Evolutionary conservation across 169 alveolate genomes (phyloP).

Genomic region (Eimeria acervulina): DNA sequence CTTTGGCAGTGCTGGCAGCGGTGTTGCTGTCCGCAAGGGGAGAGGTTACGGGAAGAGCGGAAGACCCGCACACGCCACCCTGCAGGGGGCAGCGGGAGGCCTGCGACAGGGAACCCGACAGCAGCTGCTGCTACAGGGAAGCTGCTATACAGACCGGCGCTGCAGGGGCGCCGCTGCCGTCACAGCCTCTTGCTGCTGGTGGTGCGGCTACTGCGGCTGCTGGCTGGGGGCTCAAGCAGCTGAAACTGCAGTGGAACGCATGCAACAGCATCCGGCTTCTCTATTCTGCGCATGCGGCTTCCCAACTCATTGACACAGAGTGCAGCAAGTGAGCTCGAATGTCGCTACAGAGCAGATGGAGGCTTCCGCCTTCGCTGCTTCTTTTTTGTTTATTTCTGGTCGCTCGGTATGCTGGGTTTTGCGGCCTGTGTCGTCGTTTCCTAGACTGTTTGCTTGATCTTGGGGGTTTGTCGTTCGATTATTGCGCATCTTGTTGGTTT

Average conservation of each 20-base stretch:
- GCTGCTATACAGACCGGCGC: neutral
- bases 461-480: neutral
- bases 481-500: neutral
- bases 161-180: neutral
- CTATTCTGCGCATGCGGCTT: conserved; percentile 40
- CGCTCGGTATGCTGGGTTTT: too few relatives aligned
- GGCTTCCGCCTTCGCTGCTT: neutral
- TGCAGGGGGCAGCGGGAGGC: neutral
- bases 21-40: conserved; percentile 16
- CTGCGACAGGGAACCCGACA: neutral
- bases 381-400: neutral
- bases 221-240: conserved; percentile 32
- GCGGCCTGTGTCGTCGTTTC: too few relatives aligned
- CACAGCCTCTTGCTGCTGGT: neutral
- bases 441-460: too few relatives aligned
- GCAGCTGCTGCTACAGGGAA: neutral
- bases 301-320: neutral
- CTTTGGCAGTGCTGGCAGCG: conserved; percentile 1
- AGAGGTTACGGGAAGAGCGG: neutral
- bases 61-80: neutral
- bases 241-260: conserved; percentile 75
- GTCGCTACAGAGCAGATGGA: neutral
- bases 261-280: conserved; percentile 64
- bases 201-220: neutral
- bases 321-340: neutral